These are phyloP conservation scores for Colletotrichum sp. DNA, from an alignment of 2,329 filamentous ascomycete genomes.

Conservation along the genomic window DNA sequence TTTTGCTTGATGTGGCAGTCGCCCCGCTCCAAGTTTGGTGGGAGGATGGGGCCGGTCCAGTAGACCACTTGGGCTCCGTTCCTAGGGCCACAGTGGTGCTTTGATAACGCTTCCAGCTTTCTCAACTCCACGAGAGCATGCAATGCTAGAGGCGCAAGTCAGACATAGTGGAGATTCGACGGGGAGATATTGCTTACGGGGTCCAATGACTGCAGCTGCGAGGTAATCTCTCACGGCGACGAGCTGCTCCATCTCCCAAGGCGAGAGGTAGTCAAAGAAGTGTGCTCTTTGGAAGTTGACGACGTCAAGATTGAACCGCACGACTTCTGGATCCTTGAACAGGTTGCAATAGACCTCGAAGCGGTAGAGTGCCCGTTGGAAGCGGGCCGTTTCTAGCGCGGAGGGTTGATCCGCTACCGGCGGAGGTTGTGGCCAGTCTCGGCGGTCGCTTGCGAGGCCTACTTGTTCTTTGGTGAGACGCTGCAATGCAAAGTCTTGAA, in stretches of 20 bases:
- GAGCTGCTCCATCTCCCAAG: constrained; percentile 16
- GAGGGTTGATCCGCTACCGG: background rate
- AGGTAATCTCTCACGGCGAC: background rate
- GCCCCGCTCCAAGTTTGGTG: background rate
- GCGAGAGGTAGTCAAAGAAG: constrained; percentile 12
- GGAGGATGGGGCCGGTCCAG: constrained; percentile 3
- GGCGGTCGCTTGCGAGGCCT: constrained; percentile 2
- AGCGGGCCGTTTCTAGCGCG: background rate
- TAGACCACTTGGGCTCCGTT: constrained; percentile 4
- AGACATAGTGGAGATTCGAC: background rate
- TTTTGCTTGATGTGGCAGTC: constrained; percentile 19
- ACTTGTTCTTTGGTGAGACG: background rate
- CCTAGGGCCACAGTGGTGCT: constrained; percentile 4
- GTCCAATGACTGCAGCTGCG: constrained; percentile 4
- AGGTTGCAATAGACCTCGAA: constrained; percentile 15
- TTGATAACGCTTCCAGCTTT: background rate
- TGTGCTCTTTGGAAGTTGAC: constrained; percentile 14
- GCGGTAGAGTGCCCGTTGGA: constrained; percentile 11
- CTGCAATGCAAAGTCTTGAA: background rate
- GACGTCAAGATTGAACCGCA: constrained; percentile 13
- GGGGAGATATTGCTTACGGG: background rate
- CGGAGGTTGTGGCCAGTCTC: constrained; percentile 3
- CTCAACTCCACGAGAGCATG: constrained; percentile 8
- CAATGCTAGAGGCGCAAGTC: background rate
- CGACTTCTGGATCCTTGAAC: constrained; percentile 13